Conservation (phyloP, 352 stramenopile species). For the Phytophthora agathidicida region DNA sequence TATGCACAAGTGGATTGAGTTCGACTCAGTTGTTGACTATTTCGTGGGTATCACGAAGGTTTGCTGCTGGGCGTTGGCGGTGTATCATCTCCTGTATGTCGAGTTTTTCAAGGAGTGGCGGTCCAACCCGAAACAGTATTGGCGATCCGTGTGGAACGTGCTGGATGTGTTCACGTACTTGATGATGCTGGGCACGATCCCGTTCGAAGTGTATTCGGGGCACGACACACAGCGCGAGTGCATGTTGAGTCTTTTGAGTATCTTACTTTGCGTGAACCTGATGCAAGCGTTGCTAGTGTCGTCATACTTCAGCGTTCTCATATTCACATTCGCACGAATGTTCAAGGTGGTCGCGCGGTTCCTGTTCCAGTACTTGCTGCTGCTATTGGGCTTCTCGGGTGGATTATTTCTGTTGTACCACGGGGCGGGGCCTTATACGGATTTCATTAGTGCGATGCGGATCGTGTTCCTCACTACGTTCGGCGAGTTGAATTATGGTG, state of each 20-base stretch:
- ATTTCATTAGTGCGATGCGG: constrained; percentile 52
- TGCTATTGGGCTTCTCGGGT: constrained; percentile 56
- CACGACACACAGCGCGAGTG: constrained; percentile 50
- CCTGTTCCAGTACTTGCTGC: constrained; percentile 56
- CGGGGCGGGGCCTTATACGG: constrained; percentile 44
- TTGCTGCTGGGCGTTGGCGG: constrained; percentile 45
- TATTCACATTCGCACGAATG: constrained; percentile 75
- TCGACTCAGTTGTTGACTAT: constrained; percentile 44
- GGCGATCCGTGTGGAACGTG: constrained; percentile 60
- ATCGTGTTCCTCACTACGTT: constrained; percentile 68
- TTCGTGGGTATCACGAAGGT: constrained; percentile 50
- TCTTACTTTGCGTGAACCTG: constrained; percentile 58
- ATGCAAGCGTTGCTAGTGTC: constrained; percentile 63
- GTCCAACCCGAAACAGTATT: constrained; percentile 47
- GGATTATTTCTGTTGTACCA: constrained; percentile 56
- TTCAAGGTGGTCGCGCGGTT: constrained; percentile 59
- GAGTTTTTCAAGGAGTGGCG: constrained; percentile 65
- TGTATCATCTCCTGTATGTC: constrained; percentile 65
- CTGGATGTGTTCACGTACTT: constrained; percentile 60
- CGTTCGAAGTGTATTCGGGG: constrained; percentile 47
- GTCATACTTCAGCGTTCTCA: constrained; percentile 65
- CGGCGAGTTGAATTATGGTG: constrained; percentile 59
- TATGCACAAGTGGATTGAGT: constrained; percentile 49
- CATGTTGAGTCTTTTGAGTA: constrained; percentile 55
- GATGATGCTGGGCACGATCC: constrained; percentile 51